Conservation (phyloP, 768 basidiomycete species). For the Coprinellus micaceus region DNA sequence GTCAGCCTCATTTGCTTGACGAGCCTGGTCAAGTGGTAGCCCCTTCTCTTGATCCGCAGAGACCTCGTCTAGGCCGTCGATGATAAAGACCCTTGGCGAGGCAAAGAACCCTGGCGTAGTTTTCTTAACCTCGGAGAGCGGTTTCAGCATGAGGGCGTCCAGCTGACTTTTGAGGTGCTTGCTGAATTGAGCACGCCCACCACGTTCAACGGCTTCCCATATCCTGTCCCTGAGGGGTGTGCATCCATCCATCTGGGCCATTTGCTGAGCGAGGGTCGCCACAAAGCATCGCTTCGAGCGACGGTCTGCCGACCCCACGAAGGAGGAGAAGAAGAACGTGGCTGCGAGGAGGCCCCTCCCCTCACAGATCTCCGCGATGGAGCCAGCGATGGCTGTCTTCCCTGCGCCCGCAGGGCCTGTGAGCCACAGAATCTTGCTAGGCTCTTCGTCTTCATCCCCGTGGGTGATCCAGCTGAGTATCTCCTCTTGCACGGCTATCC, state of each 20-base stretch:
- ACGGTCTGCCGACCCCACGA: neutral
- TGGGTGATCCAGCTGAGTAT: neutral
- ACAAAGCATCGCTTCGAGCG: neutral
- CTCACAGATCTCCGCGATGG: conserved; percentile 3
- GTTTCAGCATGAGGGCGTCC: conserved; percentile 3
- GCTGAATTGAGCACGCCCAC: neutral
- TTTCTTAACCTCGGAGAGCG: neutral
- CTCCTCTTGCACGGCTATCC: neutral
- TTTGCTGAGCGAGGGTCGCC: conserved; percentile 6
- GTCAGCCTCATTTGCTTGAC: neutral
- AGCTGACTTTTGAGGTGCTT: conserved; percentile 5
- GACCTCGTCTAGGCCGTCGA: conserved; percentile 12
- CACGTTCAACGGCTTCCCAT: neutral
- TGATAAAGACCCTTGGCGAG: neutral
- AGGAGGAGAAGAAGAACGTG: conserved; percentile 7
- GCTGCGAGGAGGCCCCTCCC: conserved; percentile 2
- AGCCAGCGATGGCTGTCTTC: conserved; percentile 10
- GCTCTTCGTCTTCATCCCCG: neutral
- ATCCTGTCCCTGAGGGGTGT: neutral
- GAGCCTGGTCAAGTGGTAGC: neutral
- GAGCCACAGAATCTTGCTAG: conserved; percentile 6
- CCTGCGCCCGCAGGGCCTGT: conserved; percentile 7
- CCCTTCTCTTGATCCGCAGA: neutral
- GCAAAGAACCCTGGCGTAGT: too few relatives aligned
- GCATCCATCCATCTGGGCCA: neutral